Base-by-base conservation (phyloP, 164 flowering plant species). In the Tinospora cordifolia region DNA sequence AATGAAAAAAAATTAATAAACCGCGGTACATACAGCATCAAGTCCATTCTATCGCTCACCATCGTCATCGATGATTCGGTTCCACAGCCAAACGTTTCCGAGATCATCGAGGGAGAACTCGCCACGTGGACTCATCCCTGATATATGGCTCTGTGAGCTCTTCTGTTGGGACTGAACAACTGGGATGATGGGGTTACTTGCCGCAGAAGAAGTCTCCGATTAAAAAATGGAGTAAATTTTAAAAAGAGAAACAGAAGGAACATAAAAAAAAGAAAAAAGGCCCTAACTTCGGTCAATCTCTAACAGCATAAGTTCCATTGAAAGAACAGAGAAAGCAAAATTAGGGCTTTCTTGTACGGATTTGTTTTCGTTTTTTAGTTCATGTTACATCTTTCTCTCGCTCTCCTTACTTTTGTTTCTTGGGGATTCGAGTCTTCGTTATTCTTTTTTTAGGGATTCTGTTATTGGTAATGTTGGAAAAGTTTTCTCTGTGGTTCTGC, bases 91-190 rank as follows among this genome's bases (percentile, higher is more conserved):
- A 41, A 41, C 46, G 46, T 41, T 41, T 3, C 1, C 46, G 59
- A 51, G 19, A 51, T 11, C 22, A 51, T 15, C 6, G 59, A 51
- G 19, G 22, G 59, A 51, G n/a, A 51, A 6, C 13, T 8, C 46
- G 46, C 46, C 46, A 41, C 46, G 59, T 51, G 59, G 17, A 11
- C 15, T 51, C 6, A n/a, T 51, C 15, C 17, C 59, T 30, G 3
- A 30, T 30, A 30, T 30, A 30, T 30, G 36, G 4, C 36, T 30
- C 36, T 30, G 36, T 82, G 81, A 73, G 66, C 25, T 58, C 62
- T 58, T 58, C 62, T 58, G 62, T 30, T 30, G 36, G 4, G 36
- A 30, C 36, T 30, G 4, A 30, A 30, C 36, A 58, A 58, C 62
- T n/a, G 30, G 62, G 36, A n/a, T n/a, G n/a, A n/a, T n/a, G 36